Percentiles rank a stretch among this genome's conserved stretches.
phyloP scores from a whole-genome alignment of 495 filamentous ascomycete species.

The Lasiosphaeriaceae sp. region DNA sequence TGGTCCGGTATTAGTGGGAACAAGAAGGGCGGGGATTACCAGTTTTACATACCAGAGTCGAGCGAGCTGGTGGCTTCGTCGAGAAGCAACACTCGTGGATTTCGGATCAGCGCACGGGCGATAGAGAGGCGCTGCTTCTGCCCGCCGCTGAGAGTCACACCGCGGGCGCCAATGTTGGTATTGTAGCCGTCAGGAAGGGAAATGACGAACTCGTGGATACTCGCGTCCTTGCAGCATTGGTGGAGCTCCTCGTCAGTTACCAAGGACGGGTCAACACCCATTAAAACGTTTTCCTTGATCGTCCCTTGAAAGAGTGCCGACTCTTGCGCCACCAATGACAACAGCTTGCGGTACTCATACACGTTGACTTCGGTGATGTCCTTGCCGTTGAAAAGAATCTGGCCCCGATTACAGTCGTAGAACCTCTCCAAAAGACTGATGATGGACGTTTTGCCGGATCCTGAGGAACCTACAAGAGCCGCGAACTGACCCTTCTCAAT shows the following conservation, averaged over 20 bases:
- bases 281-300: slow-evolving; percentile 55
- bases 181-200: slow-evolving; percentile 57
- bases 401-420: slow-evolving; percentile 53
- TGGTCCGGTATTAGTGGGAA: background rate
- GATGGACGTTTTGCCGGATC: slow-evolving; percentile 70
- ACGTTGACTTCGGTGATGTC: slow-evolving; percentile 44
- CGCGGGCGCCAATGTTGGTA: slow-evolving; percentile 58
- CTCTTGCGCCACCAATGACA: slow-evolving; percentile 63
- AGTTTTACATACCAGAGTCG: slow-evolving; percentile 45
- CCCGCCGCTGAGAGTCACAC: slow-evolving; percentile 65
- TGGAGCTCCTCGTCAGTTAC: slow-evolving; percentile 51
- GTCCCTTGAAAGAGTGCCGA: slow-evolving; percentile 54
- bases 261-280: slow-evolving; percentile 40
- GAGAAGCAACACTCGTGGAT: slow-evolving; percentile 65
- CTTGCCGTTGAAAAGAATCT: slow-evolving; percentile 49
- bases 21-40: too few species aligned
- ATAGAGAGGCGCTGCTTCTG: slow-evolving; percentile 76
- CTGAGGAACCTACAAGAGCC: slow-evolving; percentile 67
- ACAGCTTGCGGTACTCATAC: slow-evolving; percentile 45
- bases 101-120: slow-evolving; percentile 69
- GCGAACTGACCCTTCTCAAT: slow-evolving; percentile 64
- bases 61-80: slow-evolving; percentile 78
- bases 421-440: slow-evolving; percentile 62
- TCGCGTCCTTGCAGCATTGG: slow-evolving; percentile 54
- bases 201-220: slow-evolving; percentile 59